Conservation (phyloP, 345 rosid genomes). For the Moringa oleifera region DNA sequence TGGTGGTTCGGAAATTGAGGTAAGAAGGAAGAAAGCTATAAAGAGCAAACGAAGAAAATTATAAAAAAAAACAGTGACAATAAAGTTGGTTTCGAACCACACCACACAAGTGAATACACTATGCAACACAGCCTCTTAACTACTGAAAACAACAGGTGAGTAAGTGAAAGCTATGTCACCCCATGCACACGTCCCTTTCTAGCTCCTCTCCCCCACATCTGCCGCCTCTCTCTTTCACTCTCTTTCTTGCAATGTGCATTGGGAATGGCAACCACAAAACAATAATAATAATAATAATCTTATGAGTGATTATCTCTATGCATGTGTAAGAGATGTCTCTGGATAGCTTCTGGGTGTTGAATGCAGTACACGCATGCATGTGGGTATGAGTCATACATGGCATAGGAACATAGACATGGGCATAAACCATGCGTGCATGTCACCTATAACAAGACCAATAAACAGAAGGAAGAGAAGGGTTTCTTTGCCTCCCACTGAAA, state of each 20-base stretch:
- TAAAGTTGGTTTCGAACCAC: constrained; percentile 13
- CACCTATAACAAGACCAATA: constrained; percentile 17
- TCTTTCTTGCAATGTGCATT: constrained; percentile 25
- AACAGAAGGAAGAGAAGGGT: constrained; percentile 14
- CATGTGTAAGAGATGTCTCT: background rate
- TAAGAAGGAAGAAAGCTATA: background rate
- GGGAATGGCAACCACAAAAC: constrained; percentile 41
- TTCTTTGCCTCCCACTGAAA: constrained; percentile 2
- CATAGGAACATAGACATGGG: background rate
- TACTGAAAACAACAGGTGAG: constrained; percentile 42
- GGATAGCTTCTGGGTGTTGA: background rate
- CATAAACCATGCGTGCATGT: constrained; percentile 6
- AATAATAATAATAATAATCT: no score
- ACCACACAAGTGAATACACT: constrained; percentile 10
- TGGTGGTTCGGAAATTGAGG: constrained; percentile 46
- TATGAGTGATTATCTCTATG: no score
- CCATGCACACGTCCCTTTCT: constrained; percentile 55
- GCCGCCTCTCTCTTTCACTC: constrained; percentile 33
- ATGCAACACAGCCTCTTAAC: constrained; percentile 26
- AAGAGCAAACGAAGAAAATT: no score
- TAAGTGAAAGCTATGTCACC: constrained; percentile 39
- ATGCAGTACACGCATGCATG: constrained; percentile 2
- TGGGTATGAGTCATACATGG: background rate
- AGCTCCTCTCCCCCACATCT: constrained; percentile 46
- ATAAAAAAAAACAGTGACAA: no score